phyloP scores from a whole-genome alignment of 768 basidiomycete genomes.

The Agaricus bisporus region DNA sequence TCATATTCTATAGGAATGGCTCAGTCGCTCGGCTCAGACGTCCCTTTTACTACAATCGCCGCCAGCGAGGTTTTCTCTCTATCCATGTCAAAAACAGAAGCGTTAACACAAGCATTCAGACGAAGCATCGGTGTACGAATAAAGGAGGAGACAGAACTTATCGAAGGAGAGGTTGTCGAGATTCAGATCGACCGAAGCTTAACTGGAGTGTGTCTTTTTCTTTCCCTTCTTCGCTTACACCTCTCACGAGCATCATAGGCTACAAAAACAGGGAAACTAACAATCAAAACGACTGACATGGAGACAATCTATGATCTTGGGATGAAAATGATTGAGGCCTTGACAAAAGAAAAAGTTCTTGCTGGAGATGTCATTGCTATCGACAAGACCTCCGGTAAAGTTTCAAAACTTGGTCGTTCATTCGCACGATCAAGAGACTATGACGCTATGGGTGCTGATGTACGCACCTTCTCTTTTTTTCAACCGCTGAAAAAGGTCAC shows the following conservation, averaged over 20 bases:
- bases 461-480: slow-evolving; percentile 34
- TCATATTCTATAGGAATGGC: slow-evolving; percentile 72
- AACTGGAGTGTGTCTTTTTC: slow-evolving; percentile 64
- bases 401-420: slow-evolving; percentile 92
- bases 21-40: slow-evolving; percentile 87
- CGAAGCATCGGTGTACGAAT: slow-evolving; percentile 96
- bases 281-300: slow-evolving; percentile 99
- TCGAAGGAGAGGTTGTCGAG: slow-evolving; percentile 97
- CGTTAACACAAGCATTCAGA: slow-evolving; percentile 92
- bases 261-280: slow-evolving; percentile 95
- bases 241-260: slow-evolving; percentile 44
- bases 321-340: slow-evolving; percentile 97
- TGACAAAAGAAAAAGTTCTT: slow-evolving; percentile 95
- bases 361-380: slow-evolving; percentile 94
- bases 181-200: slow-evolving; percentile 97
- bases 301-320: slow-evolving; percentile 99
- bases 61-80: slow-evolving; percentile 97
- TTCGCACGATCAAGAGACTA: slow-evolving; percentile 98
- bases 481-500: not conserved
- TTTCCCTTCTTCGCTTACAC: slow-evolving; percentile 2
- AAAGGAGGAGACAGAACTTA: slow-evolving; percentile 95
- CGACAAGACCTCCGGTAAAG: slow-evolving; percentile 95
- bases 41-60: slow-evolving; percentile 97
- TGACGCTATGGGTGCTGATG: slow-evolving; percentile 99
- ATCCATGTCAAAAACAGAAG: slow-evolving; percentile 98